These are phyloP conservation scores for Parastagonospora avenae DNA, from an alignment of 2,329 filamentous ascomycete species.

Conservation along the genomic window DNA sequence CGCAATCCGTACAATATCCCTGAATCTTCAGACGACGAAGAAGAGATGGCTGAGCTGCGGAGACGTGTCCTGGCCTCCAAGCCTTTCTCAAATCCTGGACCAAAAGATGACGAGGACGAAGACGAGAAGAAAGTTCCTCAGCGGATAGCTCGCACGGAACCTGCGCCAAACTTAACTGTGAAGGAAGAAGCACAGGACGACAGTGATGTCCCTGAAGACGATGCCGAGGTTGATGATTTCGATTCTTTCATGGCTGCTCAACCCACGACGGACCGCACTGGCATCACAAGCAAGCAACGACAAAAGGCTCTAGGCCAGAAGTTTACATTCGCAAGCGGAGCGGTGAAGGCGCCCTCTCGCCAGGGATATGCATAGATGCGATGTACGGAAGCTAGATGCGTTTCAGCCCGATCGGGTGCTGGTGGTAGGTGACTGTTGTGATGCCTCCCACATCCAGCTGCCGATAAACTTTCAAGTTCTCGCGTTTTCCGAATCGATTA, in stretches of 20 bases:
- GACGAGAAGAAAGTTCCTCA: conserved; percentile 62
- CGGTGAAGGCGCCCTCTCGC: conserved; percentile 26
- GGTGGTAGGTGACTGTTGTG: too few relatives aligned
- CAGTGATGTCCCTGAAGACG: conserved; percentile 69
- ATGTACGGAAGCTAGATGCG: background rate
- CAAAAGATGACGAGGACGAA: conserved; percentile 25
- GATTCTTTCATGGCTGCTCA: conserved; percentile 93
- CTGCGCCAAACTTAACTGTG: conserved; percentile 16
- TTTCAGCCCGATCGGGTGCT: background rate
- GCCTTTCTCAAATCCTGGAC: conserved; percentile 71
- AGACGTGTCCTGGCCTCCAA: conserved; percentile 90
- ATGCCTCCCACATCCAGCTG: too few relatives aligned
- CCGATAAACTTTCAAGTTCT: too few relatives aligned
- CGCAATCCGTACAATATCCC: conserved; percentile 77
- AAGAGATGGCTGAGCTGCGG: conserved; percentile 90
- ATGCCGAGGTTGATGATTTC: conserved; percentile 72
- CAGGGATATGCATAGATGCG: conserved; percentile 10
- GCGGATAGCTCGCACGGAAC: conserved; percentile 65
- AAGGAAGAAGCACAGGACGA: conserved; percentile 64
- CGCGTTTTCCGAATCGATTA: too few relatives aligned
- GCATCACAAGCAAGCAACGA: conserved; percentile 67
- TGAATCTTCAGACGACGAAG: conserved; percentile 76
- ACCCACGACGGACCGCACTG: conserved; percentile 84
- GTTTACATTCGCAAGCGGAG: conserved; percentile 40
- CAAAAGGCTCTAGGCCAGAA: conserved; percentile 47